Evolutionary conservation across 2,329 filamentous ascomycete genomes (phyloP).

Genomic region (Thelonectria discophora): DNA sequence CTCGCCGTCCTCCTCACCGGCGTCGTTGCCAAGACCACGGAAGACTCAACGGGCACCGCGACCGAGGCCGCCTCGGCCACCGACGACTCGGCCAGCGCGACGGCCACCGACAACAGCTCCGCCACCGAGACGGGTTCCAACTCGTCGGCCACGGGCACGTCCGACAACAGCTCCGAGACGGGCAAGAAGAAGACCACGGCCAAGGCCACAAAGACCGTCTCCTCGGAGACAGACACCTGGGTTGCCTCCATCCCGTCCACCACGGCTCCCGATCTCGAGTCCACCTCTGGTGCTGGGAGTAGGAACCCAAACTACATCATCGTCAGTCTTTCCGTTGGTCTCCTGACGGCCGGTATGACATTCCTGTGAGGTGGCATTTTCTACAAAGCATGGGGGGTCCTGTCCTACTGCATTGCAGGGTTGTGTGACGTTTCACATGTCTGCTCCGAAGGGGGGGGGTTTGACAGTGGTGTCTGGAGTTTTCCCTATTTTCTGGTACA

Average conservation of each 20-base stretch:
- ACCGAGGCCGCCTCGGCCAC: constrained; percentile 26
- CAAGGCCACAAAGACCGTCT: constrained; percentile 26
- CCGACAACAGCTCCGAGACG: constrained; percentile 1
- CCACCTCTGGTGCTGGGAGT: constrained; percentile 26
- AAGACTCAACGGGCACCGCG: constrained; percentile 25
- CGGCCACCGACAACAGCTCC: constrained; percentile 23
- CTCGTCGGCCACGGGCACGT: constrained; percentile 24
- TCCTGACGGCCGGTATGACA: constrained; percentile 39
- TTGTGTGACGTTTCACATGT: constrained; percentile 5
- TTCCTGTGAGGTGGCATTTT: constrained; percentile 20
- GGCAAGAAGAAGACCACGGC: constrained; percentile 21
- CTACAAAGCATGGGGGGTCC: no score
- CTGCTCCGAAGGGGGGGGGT: background rate
- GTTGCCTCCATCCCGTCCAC: constrained; percentile 32
- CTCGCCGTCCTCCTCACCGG: constrained; percentile 37
- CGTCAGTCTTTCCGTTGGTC: constrained; percentile 37
- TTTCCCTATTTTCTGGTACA: background rate
- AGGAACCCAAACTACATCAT: constrained; percentile 35
- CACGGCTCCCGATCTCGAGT: constrained; percentile 37
- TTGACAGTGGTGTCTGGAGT: constrained; percentile 3
- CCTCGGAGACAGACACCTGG: constrained; percentile 30
- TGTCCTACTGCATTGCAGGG: background rate
- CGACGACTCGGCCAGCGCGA: constrained; percentile 27
- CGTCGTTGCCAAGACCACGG: constrained; percentile 31
- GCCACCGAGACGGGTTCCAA: constrained; percentile 7